phyloP scores from a whole-genome alignment of 441 rosid genomes.

The Brassica hybrid region DNA sequence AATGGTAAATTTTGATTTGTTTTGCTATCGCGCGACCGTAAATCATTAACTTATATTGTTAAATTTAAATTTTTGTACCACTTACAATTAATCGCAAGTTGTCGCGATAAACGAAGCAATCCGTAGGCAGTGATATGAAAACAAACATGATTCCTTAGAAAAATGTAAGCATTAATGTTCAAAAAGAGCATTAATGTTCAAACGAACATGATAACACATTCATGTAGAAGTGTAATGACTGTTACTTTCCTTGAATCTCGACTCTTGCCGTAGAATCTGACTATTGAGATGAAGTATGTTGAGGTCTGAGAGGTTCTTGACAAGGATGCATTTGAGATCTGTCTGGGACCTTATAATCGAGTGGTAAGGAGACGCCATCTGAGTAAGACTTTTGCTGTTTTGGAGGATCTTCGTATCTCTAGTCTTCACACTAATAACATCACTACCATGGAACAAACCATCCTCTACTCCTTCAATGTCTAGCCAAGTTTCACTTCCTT shows the following conservation, averaged over 20 bases:
- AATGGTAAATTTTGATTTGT: background rate
- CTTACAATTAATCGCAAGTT: background rate
- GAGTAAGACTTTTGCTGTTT: background rate
- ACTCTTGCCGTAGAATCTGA: background rate
- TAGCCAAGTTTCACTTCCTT: background rate
- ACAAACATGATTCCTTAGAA: background rate
- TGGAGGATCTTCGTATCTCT: background rate
- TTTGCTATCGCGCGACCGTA: background rate
- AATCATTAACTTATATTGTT: background rate
- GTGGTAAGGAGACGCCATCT: background rate
- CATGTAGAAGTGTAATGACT: constrained; percentile 31
- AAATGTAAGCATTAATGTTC: background rate
- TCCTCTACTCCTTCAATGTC: background rate
- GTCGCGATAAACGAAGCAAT: background rate
- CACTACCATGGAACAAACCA: background rate
- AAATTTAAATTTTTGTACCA: no score
- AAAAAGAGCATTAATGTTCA: constrained; percentile 4
- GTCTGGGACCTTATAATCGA: background rate
- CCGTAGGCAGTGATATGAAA: background rate
- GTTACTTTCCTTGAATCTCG: constrained; percentile 8
- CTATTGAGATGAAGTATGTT: background rate
- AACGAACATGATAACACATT: constrained; percentile 25
- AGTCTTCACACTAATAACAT: background rate
- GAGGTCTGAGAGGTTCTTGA: background rate
- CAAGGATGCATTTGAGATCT: background rate